Evolutionary conservation across 2,329 filamentous ascomycete species (phyloP), one percentile per base, ranked within the genome.

Genomic region (Trichoderma afroharzianum): DNA sequence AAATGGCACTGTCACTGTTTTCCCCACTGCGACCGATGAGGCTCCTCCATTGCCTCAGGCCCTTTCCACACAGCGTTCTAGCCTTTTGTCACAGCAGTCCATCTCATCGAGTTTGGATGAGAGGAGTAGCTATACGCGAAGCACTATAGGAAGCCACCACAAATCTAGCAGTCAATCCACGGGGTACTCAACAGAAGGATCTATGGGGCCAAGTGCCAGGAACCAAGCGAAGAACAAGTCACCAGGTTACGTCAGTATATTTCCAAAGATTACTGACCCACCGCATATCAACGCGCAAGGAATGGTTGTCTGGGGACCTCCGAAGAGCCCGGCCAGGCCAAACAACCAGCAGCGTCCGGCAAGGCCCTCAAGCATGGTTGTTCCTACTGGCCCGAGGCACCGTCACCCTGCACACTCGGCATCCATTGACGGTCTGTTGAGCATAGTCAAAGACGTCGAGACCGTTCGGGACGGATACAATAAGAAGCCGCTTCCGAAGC

Each of bases 1-100:
- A 11, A 80, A 81, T 68, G 81, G 81, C 47, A 76, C 80, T 2
- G 79, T 82, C 14, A 82, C 81, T 0, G 80, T 82, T 14, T 73
- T 82, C 43, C 77, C 58, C 18, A 21, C 59, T 9, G 39, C 58
- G 18, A 28, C 50, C 3, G 28, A 24, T 15, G 36, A 58, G 5
- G 58, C 14, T 9, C 24, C 18, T 18, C 21, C 12, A 7, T 39
- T 26, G 28, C 24, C 70, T 21, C 43, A 30, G 12, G 30, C 43
- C 63, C 58, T 32, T 39, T 15, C 68, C 18, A n/a, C 66, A 6
- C 66, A 68, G 18, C 66, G 66, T 14, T 33, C 28, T 9, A 61
- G 66, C 26, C 18, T 68, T 33, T 39, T 57, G 14, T 59, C 66
- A 36, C 55, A 43, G 26, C 66, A 58, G 18, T 59, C 66, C 36